Base-by-base conservation (phyloP, 192 early-diverging fungal genomes). In the Coemansia sp. region DNA sequence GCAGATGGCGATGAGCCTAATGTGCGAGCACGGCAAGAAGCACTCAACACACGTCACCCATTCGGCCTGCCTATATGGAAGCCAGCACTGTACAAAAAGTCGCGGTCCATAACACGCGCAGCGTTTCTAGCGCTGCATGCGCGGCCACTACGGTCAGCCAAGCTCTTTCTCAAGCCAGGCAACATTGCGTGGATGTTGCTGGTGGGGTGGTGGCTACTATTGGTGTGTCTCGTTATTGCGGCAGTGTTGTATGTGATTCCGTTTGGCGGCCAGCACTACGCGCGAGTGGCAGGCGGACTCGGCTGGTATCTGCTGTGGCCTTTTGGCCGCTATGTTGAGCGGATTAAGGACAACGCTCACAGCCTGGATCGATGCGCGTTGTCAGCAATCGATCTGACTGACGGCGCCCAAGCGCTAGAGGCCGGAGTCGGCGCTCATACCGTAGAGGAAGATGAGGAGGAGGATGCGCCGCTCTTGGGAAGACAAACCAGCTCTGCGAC, bases 51-150 rank as follows among this genome's bases (percentile, higher is more conserved):
- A 33, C 82, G 86, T 7, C 95, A 97, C 84, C 96, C 96, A 20
- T 98, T 98, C 73, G 97, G 97, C 38, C 76, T 98, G 52, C 93
- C 92, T 38, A 86, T 98, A 27, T 98, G 97, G 97, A 98, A 98
- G 79, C 95, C 95, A 27, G 95, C 96, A 12, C 86, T 98, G n/a
- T 98, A 97, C 87, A 93, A 94, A 63, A 98, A 98, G 76, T 87
- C 89, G 11, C 92, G 97, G 15, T 92, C 93, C 16, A 93, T 97
- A 41, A 90, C 91, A 41, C 88, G 89, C 5, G 88, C 88, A 5
- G 94, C 92, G 38, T 90, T 96, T 71, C 79, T 87, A 24, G 94
- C 91, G 20, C 84, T 98, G 41, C 97, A 97, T 75, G 86, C 92
- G 40, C 74, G 86, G 65, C 88, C 91, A 20, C 86, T 88, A 33